Percentiles rank a stretch among this genome's conserved stretches.
Evolutionary conservation across 495 filamentous ascomycete species (phyloP).

Genomic region (Geoglossum glabrum): DNA sequence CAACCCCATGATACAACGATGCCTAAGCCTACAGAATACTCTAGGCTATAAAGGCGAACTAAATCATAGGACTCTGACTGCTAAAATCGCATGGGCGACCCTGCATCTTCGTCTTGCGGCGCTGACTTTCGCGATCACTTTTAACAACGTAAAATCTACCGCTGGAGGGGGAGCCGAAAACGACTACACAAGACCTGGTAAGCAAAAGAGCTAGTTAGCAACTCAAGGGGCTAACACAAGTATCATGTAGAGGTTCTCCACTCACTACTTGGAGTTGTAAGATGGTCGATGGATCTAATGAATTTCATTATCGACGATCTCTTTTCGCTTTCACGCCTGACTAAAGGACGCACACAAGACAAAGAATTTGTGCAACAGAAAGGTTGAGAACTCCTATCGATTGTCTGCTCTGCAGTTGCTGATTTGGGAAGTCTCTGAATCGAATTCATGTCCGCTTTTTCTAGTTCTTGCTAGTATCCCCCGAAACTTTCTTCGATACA

Average conservation of each 20-base stretch:
- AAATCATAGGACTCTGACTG: slow-evolving; percentile 35
- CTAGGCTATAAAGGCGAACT: slow-evolving; percentile 43
- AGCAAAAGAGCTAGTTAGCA: not conserved
- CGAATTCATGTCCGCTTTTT: slow-evolving; percentile 18
- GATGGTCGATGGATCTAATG: slow-evolving; percentile 20
- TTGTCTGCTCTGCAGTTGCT: not conserved
- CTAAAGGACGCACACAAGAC: slow-evolving; percentile 10
- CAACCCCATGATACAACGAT: slow-evolving; percentile 44
- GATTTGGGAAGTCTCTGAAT: slow-evolving; percentile 10
- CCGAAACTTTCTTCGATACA: slow-evolving; percentile 16
- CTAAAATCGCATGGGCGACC: slow-evolving; percentile 53
- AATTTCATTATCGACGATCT: slow-evolving; percentile 16
- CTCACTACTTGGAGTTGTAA: slow-evolving; percentile 4
- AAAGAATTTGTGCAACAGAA: slow-evolving; percentile 14
- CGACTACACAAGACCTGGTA: slow-evolving; percentile 1
- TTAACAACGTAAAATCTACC: slow-evolving; percentile 4
- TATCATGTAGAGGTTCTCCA: not conserved
- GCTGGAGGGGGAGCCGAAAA: slow-evolving; percentile 2
- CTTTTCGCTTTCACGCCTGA: slow-evolving; percentile 13
- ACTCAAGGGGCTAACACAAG: not conserved
- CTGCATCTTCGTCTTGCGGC: slow-evolving; percentile 53
- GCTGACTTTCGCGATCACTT: slow-evolving; percentile 37
- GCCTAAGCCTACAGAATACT: slow-evolving; percentile 47
- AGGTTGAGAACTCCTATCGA: not conserved
- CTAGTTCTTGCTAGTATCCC: slow-evolving; percentile 15